A percentile compares a stretch with the other conserved stretches of the same genome.
Evolutionary conservation across 352 stramenopile genomes (phyloP).

Genomic region (Phytophthora pistaciae): DNA sequence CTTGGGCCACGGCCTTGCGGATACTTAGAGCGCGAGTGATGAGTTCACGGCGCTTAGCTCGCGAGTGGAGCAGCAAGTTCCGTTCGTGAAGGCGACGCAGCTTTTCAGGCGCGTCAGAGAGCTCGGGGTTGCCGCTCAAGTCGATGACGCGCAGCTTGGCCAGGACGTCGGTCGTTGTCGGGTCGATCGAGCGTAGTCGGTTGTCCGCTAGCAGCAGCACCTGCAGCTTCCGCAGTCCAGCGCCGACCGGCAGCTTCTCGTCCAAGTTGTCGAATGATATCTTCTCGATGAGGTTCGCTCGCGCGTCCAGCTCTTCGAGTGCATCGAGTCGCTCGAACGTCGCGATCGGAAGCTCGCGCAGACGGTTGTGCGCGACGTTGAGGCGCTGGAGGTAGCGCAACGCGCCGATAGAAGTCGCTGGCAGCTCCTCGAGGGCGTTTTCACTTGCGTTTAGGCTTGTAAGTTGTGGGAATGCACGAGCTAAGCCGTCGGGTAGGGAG

Average conservation of each 20-base stretch:
- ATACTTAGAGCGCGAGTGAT: conserved; percentile 68
- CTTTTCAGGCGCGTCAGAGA: conserved; percentile 54
- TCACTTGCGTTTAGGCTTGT: conserved; percentile 47
- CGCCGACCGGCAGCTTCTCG: conserved; percentile 36
- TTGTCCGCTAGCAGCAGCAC: conserved; percentile 57
- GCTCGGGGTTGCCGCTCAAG: conserved; percentile 47
- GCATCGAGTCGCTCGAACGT: conserved; percentile 40
- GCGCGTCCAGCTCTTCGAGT: conserved; percentile 56
- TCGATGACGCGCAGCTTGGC: conserved; percentile 51
- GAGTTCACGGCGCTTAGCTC: conserved; percentile 67
- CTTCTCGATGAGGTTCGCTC: conserved; percentile 48
- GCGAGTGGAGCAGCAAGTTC: conserved; percentile 69
- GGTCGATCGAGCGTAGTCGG: conserved; percentile 38
- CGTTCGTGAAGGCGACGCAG: conserved; percentile 68
- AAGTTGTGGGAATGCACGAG: conserved; percentile 46
- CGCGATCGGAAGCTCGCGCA: conserved; percentile 38
- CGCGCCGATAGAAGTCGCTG: conserved; percentile 37
- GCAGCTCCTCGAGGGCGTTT: conserved; percentile 49
- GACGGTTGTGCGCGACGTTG: conserved; percentile 49
- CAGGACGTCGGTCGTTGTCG: conserved; percentile 33
- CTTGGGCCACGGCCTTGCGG: conserved; percentile 48
- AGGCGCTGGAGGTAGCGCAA: conserved; percentile 56
- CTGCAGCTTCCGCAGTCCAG: conserved; percentile 45
- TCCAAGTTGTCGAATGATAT: conserved; percentile 40
- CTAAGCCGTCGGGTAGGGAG: conserved; percentile 43